Evolutionary conservation across 78 protist species (phyloP).

Genomic region (Blattamonas nauphoetae): DNA sequence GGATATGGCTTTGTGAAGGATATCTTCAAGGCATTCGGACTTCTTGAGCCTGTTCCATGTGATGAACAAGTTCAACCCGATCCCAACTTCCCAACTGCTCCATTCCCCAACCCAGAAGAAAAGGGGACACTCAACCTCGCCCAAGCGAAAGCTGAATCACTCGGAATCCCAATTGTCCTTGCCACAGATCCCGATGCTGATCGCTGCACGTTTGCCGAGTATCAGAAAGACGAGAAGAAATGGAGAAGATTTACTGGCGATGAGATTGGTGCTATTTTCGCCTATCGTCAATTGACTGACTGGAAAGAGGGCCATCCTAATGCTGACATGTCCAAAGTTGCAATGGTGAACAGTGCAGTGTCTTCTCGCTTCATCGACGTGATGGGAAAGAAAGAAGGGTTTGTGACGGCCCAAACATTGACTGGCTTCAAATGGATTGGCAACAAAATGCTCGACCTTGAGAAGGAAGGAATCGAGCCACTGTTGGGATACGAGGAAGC

Average conservation of each 20-base stretch:
- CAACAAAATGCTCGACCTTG: constrained; percentile 52
- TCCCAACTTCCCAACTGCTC: constrained; percentile 90
- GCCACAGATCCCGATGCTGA: constrained; percentile 99
- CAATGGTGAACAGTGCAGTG: constrained; percentile 79
- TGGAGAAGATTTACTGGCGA: constrained; percentile 91
- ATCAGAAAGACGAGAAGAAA: constrained; percentile 41
- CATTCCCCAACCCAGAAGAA: constrained; percentile 96
- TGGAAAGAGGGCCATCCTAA: not conserved
- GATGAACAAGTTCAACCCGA: constrained; percentile 61
- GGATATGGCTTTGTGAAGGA: constrained; percentile 59
- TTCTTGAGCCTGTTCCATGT: not conserved
- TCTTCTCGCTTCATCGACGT: constrained; percentile 60
- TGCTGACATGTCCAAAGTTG: not conserved
- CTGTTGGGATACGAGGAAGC: constrained; percentile 83
- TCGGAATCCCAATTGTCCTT: constrained; percentile 50
- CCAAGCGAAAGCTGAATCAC: constrained; percentile 59
- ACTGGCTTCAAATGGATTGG: constrained; percentile 99
- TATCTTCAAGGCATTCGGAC: constrained; percentile 35
- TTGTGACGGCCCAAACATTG: constrained; percentile 57
- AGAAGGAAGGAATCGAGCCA: constrained; percentile 37
- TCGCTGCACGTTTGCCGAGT: constrained; percentile 86
- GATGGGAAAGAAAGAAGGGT: constrained; percentile 74
- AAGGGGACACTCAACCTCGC: constrained; percentile 39
- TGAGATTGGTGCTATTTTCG: constrained; percentile 84
- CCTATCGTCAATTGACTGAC: constrained; percentile 64